Evolutionary conservation across 1,139 yeast species (phyloP), one percentile per base, ranked within the genome.

Genomic region (Meyerozyma guilliermondii): DNA sequence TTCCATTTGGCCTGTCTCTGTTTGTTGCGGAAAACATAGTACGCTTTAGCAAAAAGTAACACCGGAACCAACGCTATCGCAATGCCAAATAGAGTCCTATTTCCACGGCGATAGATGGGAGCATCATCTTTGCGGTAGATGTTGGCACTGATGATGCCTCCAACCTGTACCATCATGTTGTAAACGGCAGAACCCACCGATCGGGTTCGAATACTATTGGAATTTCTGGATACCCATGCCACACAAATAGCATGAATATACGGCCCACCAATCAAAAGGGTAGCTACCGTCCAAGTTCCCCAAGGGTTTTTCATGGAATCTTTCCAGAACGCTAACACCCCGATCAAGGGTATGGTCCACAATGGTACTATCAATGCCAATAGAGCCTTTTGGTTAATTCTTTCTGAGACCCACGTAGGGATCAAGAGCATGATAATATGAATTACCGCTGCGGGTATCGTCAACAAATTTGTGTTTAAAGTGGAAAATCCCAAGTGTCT

Each of bases 121-220:
- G 69, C 70, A 54, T 83, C 89, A 40, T 71, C 73, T 0, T 59
- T 9, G 6, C 13, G 26, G n/a, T 31, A 23, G 3, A 31, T 6
- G 18, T 22, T 39, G 30, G 16, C 13, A 13, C 11, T 30, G 11
- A 16, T 16, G 18, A 36, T 36, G 11, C 33, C 8, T 11, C 30
- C 39, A 18, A 37, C 1, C 4, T 37, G 88, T 1, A 77, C 80
- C 50, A 68, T 68, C 65, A 82, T 80, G 53, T 82, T 83, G 56
- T 80, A 80, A 30, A 81, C 46, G 0, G 89, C 81, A 3, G 84
- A 74, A 20, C 81, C 69, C 9, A 82, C 74, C 0, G 87, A 75
- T 51, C 89, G 66, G 6, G 78, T 66, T 38, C 80, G 62, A 20
- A 83, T 81, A 24, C 82, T 69, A 49, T 79, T 78, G 10, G 87